Percentiles rank a stretch among this genome's conserved stretches.
Conservation (phyloP, 2,329 filamentous ascomycete genomes). For the Nannizziopsis barbatae region DNA sequence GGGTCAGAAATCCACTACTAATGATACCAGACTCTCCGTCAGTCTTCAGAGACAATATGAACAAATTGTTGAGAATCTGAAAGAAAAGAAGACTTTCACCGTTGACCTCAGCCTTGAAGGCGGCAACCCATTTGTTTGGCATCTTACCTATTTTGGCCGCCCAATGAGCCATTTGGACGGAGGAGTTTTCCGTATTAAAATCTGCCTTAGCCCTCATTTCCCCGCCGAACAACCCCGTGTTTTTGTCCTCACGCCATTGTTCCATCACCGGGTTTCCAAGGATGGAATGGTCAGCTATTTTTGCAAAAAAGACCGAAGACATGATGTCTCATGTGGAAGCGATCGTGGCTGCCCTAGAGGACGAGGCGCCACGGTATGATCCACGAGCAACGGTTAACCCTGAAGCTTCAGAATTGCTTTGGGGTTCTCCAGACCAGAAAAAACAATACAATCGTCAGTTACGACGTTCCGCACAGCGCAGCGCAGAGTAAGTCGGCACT, state of each 20-base stretch:
- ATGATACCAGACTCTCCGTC: constrained; percentile 64
- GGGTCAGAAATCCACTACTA: constrained; percentile 51
- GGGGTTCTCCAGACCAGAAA: constrained; percentile 67
- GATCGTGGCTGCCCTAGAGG: constrained; percentile 71
- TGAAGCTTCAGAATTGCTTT: constrained; percentile 75
- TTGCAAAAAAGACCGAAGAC: constrained; percentile 59
- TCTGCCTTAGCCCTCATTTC: constrained; percentile 73
- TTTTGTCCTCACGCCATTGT: constrained; percentile 67
- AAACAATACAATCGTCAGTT: constrained; percentile 75
- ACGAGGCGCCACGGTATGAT: constrained; percentile 79
- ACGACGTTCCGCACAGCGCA: constrained; percentile 57
- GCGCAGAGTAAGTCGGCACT: constrained; percentile 23
- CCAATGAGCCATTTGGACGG: constrained; percentile 91
- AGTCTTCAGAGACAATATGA: constrained; percentile 77
- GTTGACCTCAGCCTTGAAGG: constrained; percentile 67
- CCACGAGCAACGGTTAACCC: constrained; percentile 77
- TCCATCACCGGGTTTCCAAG: constrained; percentile 74
- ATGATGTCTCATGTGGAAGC: constrained; percentile 72
- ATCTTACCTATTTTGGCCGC: constrained; percentile 75
- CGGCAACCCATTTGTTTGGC: constrained; percentile 81
- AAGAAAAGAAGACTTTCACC: constrained; percentile 55
- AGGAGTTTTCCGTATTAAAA: constrained; percentile 70
- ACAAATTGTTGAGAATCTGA: constrained; percentile 66
- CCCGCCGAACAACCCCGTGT: constrained; percentile 81
- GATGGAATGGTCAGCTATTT: constrained; percentile 78